Conservation (phyloP, 495 filamentous ascomycete species). For the Penicillium malachiteum region DNA sequence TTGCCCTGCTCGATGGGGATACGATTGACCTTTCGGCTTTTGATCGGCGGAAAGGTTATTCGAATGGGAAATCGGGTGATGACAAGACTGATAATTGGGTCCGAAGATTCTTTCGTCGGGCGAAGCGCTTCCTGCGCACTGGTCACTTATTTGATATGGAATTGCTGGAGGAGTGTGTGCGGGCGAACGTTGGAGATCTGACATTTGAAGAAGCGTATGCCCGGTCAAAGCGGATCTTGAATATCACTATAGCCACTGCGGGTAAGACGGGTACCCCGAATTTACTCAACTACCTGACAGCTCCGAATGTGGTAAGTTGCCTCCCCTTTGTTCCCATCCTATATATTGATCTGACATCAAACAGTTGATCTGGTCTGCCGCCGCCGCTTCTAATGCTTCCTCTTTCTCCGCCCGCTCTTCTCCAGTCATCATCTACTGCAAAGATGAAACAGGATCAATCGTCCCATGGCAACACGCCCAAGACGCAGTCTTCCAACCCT, state of each 20-base stretch:
- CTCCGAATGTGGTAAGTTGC: conserved; percentile 81
- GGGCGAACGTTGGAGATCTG: conserved; percentile 80
- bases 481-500: conserved; percentile 65
- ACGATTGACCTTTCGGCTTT: conserved; percentile 85
- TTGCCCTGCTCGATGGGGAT: conserved; percentile 70
- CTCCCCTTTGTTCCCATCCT: not conserved
- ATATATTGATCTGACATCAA: not conserved
- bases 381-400: conserved; percentile 86
- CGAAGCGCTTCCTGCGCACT: conserved; percentile 64
- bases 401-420: conserved; percentile 57
- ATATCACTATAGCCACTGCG: conserved; percentile 82
- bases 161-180: conserved; percentile 81
- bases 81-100: conserved; percentile 40
- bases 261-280: conserved; percentile 76
- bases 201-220: conserved; percentile 95
- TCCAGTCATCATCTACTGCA: conserved; percentile 74
- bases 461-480: conserved; percentile 73
- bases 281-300: conserved; percentile 88
- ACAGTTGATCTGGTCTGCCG: conserved; percentile 88
- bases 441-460: conserved; percentile 74
- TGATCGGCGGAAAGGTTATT: conserved; percentile 32
- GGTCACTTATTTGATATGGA: conserved; percentile 83
- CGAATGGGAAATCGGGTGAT: not conserved
- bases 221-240: conserved; percentile 81
- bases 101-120: conserved; percentile 58